Evolutionary conservation across 1,139 yeast genomes (phyloP), one percentile per base, ranked within the genome.

Genomic region (Debaryomycetaceae sp.): DNA sequence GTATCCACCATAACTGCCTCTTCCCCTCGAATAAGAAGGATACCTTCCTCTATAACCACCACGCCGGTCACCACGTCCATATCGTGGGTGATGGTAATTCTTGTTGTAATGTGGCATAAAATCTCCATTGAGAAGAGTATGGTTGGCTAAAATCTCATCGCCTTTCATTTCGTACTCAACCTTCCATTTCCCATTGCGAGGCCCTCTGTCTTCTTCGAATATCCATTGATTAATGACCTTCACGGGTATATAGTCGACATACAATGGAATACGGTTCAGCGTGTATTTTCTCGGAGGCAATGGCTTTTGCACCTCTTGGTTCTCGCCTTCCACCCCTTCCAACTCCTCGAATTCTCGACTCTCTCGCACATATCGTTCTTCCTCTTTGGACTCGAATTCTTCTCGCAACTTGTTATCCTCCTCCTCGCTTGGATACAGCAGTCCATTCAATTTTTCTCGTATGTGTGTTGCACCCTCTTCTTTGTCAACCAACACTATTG

Each of bases 211-310:
- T 48, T 73, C 78, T 48, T 72, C 75, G 47, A 61, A 73, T 11
- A 72, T 70, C 77, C 78, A 72, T 39, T 61, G 64, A 42, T 66
- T 68, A 15, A 71, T 61, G 14, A 74, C 75, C 46, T 68, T 67
- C 9, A 70, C 76, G 0, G 77, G 77, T 30, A 73, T 65, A 47
- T 55, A 72, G 46, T 73, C 78, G 32, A 67, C 67, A 46, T 55
- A 71, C 31, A 71, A 47, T 8, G 61, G 59, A 31, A 51, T 52
- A 45, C 70, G 51, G 15, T 55, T 55, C 4, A 55, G 53, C 5
- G 42, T 34, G 30, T 45, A 56, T 26, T 55, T 47, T 26, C 53
- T 49, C 8, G 60, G 61, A 17, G 51, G 53, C 3, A 36, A 24
- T 3, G 61, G 59, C 5, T 54, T 49, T 11, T 45, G 30, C 17